Evolutionary conservation across 108 stramenopile genomes (phyloP).

Genomic region (Skeletonema potamos): DNA sequence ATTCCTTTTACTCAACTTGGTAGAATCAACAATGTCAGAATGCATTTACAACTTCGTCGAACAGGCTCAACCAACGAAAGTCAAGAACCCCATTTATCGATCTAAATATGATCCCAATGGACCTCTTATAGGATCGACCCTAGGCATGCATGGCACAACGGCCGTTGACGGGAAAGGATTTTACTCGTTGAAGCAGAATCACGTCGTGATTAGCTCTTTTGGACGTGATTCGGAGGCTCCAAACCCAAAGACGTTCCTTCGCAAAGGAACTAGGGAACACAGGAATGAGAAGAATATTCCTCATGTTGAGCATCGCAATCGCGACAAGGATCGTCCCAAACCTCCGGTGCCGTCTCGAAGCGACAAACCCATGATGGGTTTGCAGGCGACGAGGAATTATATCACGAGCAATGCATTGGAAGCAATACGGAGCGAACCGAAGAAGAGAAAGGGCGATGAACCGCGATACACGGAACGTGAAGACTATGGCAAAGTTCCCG

Average conservation of each 20-base stretch:
- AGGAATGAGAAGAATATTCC: conserved; percentile 12
- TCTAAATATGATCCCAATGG: conserved; percentile 58
- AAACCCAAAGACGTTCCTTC: conserved; percentile 52
- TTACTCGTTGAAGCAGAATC: conserved; percentile 53
- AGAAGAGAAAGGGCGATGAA: conserved; percentile 33
- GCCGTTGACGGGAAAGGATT: conserved; percentile 53
- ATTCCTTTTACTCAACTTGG: too few relatives aligned
- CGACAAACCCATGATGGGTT: conserved; percentile 53
- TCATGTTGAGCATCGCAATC: conserved; percentile 21
- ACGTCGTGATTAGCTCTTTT: conserved; percentile 42
- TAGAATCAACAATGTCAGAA: too few relatives aligned
- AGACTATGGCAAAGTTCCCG: conserved; percentile 83
- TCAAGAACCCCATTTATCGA: conserved; percentile 58
- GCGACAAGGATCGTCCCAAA: conserved; percentile 40
- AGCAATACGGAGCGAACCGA: conserved; percentile 61
- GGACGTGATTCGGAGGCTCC: conserved; percentile 32
- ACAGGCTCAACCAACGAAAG: conserved; percentile 30
- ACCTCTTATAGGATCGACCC: conserved; percentile 59
- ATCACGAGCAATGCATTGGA: conserved; percentile 78
- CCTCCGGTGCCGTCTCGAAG: conserved; percentile 49
- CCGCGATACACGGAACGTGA: conserved; percentile 63
- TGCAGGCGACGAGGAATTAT: conserved; percentile 70
- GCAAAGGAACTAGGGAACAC: conserved; percentile 36
- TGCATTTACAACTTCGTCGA: conserved; percentile 66
- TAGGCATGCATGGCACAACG: conserved; percentile 58